Evolutionary conservation across 805 yeast genomes (phyloP).

Genomic region (Candida cerambycidarum): DNA sequence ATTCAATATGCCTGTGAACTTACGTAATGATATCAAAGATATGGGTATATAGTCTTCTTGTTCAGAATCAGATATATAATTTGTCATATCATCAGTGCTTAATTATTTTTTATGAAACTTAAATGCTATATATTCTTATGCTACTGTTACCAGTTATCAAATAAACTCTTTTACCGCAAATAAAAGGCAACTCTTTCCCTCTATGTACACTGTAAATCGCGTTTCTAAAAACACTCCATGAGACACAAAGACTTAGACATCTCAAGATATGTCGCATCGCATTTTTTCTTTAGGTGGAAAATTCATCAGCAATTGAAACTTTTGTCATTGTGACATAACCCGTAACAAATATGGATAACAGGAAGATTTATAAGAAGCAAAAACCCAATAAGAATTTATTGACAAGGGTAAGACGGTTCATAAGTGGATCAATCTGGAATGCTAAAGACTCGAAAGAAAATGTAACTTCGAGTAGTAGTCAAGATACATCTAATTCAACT

Average conservation of each 20-base stretch:
- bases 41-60: slow-evolving; percentile 18
- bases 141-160: neutral
- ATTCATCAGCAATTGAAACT: slow-evolving; percentile 3
- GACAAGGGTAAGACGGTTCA: slow-evolving; percentile 4
- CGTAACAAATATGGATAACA: slow-evolving; percentile 15
- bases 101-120: neutral
- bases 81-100: slow-evolving; percentile 10
- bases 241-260: neutral
- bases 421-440: slow-evolving; percentile 8
- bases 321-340: neutral
- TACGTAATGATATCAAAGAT: slow-evolving; percentile 8
- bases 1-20: neutral
- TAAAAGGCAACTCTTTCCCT: too few species aligned
- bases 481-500: neutral
- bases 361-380: slow-evolving; percentile 15
- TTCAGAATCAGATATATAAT: slow-evolving; percentile 31
- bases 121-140: neutral
- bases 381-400: slow-evolving; percentile 5
- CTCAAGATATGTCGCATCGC: slow-evolving; percentile 1
- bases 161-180: too few species aligned
- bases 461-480: neutral
- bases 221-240: neutral
- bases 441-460: neutral
- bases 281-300: slow-evolving; percentile 3
- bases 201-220: neutral